Evolutionary conservation across 345 rosid species (phyloP), one percentile per base, ranked within the genome.

Genomic region (Aquilaria yunnanensis): DNA sequence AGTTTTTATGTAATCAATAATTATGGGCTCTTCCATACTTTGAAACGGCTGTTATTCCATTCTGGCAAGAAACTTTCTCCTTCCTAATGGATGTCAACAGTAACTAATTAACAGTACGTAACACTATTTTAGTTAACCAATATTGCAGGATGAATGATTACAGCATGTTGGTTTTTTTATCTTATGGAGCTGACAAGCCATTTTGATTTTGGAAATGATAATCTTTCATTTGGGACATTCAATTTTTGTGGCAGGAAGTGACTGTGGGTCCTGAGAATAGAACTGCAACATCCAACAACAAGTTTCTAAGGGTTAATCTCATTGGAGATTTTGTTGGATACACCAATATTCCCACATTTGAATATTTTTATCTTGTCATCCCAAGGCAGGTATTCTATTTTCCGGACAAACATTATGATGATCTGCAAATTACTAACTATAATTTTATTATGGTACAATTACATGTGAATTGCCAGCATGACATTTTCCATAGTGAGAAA

Each of bases 241-340:
- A 45, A 14, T 63, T 62, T 67, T 60, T 41, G 52, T 59, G 13
- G 23, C 74, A 92, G 93, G 95, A 94, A 81, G 92, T 90, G 66
- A 75, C 77, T 52, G 78, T 90, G 59, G 88, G 92, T 67, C 96
- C 97, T 60, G 89, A 88, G 76, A 90, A 88, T 54, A 88, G 92
- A 70, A 90, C 90, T 45, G 96, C 75, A 6, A 82, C 70, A 14
- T 86, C 96, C 30, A 70, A 60, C 12, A 90, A 93, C 74, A 88
- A 88, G 23, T 88, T 90, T 66, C 75, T 93, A n/a, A 85, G 85
- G 73, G 97, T 83, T 65, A 86, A 83, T 79, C 90, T 88, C 54
- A 78, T 88, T 59, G 97, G 97, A 62, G 97, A 90, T 79, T 90
- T 93, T 64, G 84, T 52, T 68, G 90, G 99, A 47, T 93, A 90